Evolutionary conservation across 163 green algal genomes (phyloP).

Genomic region (Chloroidium sp.): DNA sequence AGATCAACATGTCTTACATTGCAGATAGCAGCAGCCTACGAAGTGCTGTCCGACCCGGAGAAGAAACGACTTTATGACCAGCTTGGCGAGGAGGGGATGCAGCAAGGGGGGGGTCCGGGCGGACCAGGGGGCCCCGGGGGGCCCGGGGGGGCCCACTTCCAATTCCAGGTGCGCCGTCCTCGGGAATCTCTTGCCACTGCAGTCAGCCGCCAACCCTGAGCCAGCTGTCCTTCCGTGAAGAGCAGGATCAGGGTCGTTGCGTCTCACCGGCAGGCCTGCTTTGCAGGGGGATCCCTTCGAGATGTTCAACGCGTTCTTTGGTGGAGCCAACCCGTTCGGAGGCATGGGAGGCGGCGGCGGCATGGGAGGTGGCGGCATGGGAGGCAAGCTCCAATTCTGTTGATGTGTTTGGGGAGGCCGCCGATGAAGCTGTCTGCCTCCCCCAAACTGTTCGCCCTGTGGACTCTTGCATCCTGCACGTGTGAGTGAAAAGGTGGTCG

Average conservation of each 20-base stretch:
- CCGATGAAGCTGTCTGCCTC: too few relatives aligned
- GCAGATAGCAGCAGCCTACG: constrained; percentile 69
- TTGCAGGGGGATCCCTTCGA: constrained; percentile 64
- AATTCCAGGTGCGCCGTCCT: constrained; percentile 33
- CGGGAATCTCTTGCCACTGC: background rate
- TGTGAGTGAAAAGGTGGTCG: too few relatives aligned
- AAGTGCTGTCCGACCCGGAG: constrained; percentile 66
- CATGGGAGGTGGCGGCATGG: constrained; percentile 20
- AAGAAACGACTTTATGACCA: constrained; percentile 73
- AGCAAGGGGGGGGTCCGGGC: constrained; percentile 12
- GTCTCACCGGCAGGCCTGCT: background rate
- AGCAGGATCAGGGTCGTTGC: too few relatives aligned
- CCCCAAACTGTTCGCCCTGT: too few relatives aligned
- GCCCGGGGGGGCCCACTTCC: constrained; percentile 36
- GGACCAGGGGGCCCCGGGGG: constrained; percentile 29
- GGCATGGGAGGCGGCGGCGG: constrained; percentile 27
- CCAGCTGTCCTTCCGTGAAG: too few relatives aligned
- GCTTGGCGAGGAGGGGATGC: constrained; percentile 63
- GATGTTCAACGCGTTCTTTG: constrained; percentile 81
- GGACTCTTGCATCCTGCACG: too few relatives aligned
- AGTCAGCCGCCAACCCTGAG: background rate
- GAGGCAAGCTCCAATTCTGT: constrained; percentile 2
- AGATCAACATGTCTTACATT: background rate
- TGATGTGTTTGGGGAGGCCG: background rate
- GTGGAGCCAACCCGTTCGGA: constrained; percentile 25